Base-by-base conservation (phyloP, 305 asterid species). In the Fraxinus sp. region DNA sequence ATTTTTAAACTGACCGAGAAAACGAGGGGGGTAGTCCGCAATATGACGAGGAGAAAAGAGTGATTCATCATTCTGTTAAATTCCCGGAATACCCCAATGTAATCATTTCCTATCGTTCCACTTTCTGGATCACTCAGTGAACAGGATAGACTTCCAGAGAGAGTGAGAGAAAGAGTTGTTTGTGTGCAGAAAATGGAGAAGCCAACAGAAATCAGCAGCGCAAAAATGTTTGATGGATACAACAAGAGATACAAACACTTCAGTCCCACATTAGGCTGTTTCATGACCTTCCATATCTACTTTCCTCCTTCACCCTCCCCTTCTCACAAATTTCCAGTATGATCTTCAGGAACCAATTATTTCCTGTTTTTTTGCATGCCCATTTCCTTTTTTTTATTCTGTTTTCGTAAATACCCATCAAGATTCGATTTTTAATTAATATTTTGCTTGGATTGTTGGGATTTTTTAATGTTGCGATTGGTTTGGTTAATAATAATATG, bases 201-300 rank as follows among this genome's bases (percentile, higher is more conserved):
- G 84, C 97, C 98, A 20, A 85, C 91, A 3, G 98, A 96, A 79
- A 91, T 93, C 85, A 89, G 98, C 94, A 91, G 96, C 90, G 9
- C 91, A 2, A 96, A 96, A 89, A 96, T 96, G 98, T 96, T 93
- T 66, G 99, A 85, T 59, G 99, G 99, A 39, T 92, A 82, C 92
- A 96, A 94, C 94, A 96, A 93, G 89, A 89, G 99, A 93, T 96
- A 83, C 87, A 93, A 88, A 64, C 99, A 96, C 89, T 91, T 83
- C 83, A 94, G 98, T 70, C 90, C 93, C 13, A 88, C 95, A 0
- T 90, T 96, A 32, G 95, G 95, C 71, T 96, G 99, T 84, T 93
- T 96, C 59, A 93, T 94, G 99, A 94, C 86, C 86, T 96, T 96
- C 90, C 89, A 92, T 88, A 90, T 96, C 89, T 94, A 87, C 86